Percentiles rank a stretch among this genome's conserved stretches.
Conservation (phyloP, 108 stramenopile genomes). For the Conticribra guillardii region DNA sequence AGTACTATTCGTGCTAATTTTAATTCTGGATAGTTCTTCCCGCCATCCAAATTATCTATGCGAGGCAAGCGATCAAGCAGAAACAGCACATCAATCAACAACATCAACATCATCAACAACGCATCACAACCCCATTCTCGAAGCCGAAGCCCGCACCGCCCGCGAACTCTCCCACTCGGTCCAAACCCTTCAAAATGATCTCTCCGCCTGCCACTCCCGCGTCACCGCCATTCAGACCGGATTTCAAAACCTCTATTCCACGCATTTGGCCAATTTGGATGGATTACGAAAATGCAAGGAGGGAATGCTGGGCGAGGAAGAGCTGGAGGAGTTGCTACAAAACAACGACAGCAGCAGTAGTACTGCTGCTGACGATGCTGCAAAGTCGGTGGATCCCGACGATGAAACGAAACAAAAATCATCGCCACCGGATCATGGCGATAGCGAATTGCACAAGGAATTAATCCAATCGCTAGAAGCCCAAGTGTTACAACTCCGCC, state of each 20-base stretch:
- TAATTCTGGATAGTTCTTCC: too few species aligned
- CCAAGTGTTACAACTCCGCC: constrained; percentile 25
- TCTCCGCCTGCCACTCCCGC: constrained; percentile 25
- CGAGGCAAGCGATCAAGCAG: too few species aligned
- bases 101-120: constrained; percentile 3
- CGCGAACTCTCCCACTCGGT: constrained; percentile 30
- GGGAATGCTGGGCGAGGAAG: constrained; percentile 21
- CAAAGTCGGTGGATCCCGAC: too few species aligned
- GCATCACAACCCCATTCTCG: constrained; percentile 26
- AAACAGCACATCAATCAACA: neutral
- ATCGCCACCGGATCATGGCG: too few species aligned
- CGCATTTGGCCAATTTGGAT: constrained; percentile 27
- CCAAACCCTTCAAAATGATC: constrained; percentile 11
- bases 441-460: constrained; percentile 15
- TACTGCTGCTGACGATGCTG: neutral
- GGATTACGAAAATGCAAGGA: constrained; percentile 35
- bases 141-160: constrained; percentile 47
- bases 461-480: constrained; percentile 23
- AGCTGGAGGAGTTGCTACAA: constrained; percentile 7
- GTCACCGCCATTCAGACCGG: constrained; percentile 19
- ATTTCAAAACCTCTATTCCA: constrained; percentile 32
- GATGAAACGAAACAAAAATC: too few species aligned
- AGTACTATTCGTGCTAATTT: too few species aligned
- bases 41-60: too few species aligned
- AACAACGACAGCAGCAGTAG: neutral